These are phyloP conservation scores for Carex kokanica DNA, from an alignment of 176 grass and related monocot species.

Conservation along the genomic window DNA sequence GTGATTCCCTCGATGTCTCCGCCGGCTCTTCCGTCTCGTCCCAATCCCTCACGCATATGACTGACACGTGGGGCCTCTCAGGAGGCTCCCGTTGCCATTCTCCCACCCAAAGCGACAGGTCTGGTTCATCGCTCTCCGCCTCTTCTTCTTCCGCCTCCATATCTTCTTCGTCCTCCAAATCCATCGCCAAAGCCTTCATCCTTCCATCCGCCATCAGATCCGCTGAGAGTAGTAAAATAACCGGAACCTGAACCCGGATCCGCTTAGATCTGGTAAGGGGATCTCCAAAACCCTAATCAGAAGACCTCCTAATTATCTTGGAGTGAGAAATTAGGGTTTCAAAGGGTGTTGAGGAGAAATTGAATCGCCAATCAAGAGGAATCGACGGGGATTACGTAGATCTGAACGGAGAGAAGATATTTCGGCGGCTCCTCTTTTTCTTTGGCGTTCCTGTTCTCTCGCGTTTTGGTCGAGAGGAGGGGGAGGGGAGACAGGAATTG, in stretches of 20 bases:
- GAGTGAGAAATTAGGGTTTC: background rate
- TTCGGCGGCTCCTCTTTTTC: conserved; percentile 12
- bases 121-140: conserved; percentile 40
- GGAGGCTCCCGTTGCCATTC: conserved; percentile 35
- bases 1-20: conserved; percentile 44
- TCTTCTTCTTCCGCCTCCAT: conserved; percentile 36
- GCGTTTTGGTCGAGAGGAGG: background rate
- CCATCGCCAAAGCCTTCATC: conserved; percentile 60
- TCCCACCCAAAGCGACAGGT: conserved; percentile 39
- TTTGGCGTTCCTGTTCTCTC: background rate
- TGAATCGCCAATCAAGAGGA: background rate
- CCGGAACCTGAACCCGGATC: background rate
- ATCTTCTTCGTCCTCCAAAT: conserved; percentile 29
- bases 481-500: background rate
- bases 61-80: background rate
- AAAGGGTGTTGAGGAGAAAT: background rate
- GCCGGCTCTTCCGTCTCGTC: conserved; percentile 22
- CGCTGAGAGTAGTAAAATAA: background rate
- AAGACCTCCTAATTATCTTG: background rate
- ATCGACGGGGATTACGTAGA: background rate
- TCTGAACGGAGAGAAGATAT: conserved; percentile 7
- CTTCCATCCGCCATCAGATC: conserved; percentile 55
- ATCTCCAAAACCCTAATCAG: conserved; percentile 21
- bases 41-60: background rate
- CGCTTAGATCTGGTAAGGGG: background rate